A percentile compares a stretch with the other conserved stretches of the same genome.
Evolutionary conservation across 2,329 filamentous ascomycete genomes (phyloP).

Genomic region (Rugonectria rugulosa): DNA sequence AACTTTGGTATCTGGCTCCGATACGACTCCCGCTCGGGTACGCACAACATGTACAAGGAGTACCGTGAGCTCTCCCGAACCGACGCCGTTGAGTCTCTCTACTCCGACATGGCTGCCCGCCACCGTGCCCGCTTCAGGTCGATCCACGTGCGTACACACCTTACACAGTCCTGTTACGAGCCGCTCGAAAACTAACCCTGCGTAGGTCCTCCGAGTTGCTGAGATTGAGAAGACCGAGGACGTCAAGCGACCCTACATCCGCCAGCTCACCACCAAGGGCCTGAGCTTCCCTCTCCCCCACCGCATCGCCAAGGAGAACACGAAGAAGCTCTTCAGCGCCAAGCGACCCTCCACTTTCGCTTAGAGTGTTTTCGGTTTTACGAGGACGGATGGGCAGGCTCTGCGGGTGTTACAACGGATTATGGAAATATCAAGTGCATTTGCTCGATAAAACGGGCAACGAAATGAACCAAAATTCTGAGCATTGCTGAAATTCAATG

Average conservation of each 20-base stretch:
- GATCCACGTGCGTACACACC: constrained; percentile 81
- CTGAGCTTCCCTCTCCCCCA: constrained; percentile 99
- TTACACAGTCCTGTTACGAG: constrained; percentile 9
- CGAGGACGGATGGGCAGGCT: constrained; percentile 60
- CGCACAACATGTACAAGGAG: constrained; percentile 99
- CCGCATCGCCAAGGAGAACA: constrained; percentile 83
- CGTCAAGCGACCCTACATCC: constrained; percentile 99
- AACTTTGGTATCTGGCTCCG: constrained; percentile 99
- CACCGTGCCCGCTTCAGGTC: constrained; percentile 97
- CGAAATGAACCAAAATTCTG: constrained; percentile 53
- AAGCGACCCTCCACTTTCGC: constrained; percentile 97
- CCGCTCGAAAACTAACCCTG: constrained; percentile 9
- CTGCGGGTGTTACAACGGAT: constrained; percentile 68
- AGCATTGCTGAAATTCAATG: constrained; percentile 30
- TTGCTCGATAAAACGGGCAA: constrained; percentile 59
- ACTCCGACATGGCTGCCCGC: constrained; percentile 99
- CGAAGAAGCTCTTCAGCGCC: constrained; percentile 92
- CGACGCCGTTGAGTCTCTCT: constrained; percentile 94
- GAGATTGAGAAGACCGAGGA: constrained; percentile 95
- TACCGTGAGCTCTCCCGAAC: constrained; percentile 98
- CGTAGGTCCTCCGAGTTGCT: constrained; percentile 94
- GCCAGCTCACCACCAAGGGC: constrained; percentile 93
- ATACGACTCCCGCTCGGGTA: constrained; percentile 99
- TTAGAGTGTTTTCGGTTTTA: constrained; percentile 71
- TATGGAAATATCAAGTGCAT: constrained; percentile 67